Conservation (phyloP, 768 basidiomycete species). For the Rickenella mellea region DNA sequence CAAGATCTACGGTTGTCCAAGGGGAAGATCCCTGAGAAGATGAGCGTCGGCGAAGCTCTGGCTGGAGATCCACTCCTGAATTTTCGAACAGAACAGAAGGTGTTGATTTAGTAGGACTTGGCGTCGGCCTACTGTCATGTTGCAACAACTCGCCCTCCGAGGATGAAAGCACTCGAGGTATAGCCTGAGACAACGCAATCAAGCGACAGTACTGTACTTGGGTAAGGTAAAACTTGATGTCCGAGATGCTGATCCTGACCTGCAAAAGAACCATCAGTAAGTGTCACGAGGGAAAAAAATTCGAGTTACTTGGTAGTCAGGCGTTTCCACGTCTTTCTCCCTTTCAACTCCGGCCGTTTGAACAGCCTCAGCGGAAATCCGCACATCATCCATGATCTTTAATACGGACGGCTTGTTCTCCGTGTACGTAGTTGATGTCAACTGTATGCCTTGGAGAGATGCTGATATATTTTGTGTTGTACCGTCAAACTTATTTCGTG, state of each 20-base stretch:
- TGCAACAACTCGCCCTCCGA: neutral
- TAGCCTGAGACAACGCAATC: conserved; percentile 53
- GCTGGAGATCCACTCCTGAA: conserved; percentile 30
- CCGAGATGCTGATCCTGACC: conserved; percentile 69
- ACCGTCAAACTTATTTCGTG: conserved; percentile 63
- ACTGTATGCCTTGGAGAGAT: conserved; percentile 72
- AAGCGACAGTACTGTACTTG: conserved; percentile 75
- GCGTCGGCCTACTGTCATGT: neutral
- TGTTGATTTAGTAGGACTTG: conserved; percentile 2
- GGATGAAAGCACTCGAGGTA: conserved; percentile 41
- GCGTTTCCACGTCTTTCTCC: conserved; percentile 37
- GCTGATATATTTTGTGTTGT: conserved; percentile 55
- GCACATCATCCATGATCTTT: conserved; percentile 89
- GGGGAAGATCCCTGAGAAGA: conserved; percentile 18
- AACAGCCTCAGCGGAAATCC: conserved; percentile 56
- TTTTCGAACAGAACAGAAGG: conserved; percentile 9
- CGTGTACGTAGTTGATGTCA: conserved; percentile 61
- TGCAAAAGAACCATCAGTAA: conserved; percentile 19
- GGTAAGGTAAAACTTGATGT: conserved; percentile 76
- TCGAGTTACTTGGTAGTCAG: conserved; percentile 63
- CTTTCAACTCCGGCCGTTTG: conserved; percentile 54
- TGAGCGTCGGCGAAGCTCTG: conserved; percentile 39
- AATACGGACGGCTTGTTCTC: conserved; percentile 42
- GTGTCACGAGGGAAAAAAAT: conserved; percentile 4
- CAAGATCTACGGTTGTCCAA: conserved; percentile 66